Evolutionary conservation across 108 stramenopile species (phyloP).

Genomic region (Aurantiochytrium sp.): DNA sequence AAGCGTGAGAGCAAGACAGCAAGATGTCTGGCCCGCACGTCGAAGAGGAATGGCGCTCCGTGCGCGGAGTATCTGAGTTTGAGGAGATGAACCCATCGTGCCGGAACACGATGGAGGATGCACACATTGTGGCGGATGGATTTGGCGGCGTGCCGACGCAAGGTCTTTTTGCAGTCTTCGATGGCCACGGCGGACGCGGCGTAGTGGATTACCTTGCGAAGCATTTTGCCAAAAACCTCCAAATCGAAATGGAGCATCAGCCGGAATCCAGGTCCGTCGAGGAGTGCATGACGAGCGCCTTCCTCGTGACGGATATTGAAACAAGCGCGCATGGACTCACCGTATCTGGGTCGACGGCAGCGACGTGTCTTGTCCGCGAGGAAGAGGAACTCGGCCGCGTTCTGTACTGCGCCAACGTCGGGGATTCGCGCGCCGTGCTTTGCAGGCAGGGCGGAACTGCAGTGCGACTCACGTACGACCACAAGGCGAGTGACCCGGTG

Average conservation of each 20-base stretch:
- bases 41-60: neutral
- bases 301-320: conserved; percentile 79
- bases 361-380: conserved; percentile 64
- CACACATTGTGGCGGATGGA: conserved; percentile 32
- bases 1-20: too few relatives aligned
- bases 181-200: conserved; percentile 85
- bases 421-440: conserved; percentile 84
- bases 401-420: conserved; percentile 82
- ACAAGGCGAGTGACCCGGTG: conserved; percentile 41
- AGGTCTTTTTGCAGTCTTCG: conserved; percentile 75
- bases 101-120: conserved; percentile 91
- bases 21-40: neutral
- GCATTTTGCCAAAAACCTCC: conserved; percentile 63
- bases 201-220: conserved; percentile 86
- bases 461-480: conserved; percentile 39
- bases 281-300: conserved; percentile 69
- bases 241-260: conserved; percentile 57
- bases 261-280: conserved; percentile 32
- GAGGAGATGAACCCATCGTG: conserved; percentile 86
- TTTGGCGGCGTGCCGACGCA: conserved; percentile 16
- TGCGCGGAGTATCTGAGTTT: conserved; percentile 27
- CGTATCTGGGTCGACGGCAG: conserved; percentile 86
- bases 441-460: conserved; percentile 29
- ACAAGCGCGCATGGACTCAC: conserved; percentile 56
- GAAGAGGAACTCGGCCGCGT: neutral